A percentile compares a stretch with the other conserved stretches of the same genome.
phyloP scores from a whole-genome alignment of 208 protist genomes.

The Wallacemonas sp. region DNA sequence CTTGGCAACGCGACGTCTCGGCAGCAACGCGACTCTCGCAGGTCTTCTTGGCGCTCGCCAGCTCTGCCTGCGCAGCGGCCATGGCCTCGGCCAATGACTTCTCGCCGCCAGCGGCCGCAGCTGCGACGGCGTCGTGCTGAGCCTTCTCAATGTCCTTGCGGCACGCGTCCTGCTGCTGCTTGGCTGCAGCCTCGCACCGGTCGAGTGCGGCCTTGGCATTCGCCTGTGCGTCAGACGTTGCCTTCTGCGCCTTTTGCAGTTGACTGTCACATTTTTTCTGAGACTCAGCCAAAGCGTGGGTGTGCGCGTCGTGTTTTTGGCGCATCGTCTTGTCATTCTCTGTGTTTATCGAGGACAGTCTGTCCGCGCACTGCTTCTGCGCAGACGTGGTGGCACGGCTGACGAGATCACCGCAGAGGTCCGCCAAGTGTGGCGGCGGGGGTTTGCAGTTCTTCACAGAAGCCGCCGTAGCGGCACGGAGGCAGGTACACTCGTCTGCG shows the following conservation, averaged over 20 bases:
- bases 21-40: neutral
- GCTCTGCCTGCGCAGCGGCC: neutral
- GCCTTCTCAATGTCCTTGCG: neutral
- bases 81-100: neutral
- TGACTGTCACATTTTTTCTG: slow-evolving; percentile 13
- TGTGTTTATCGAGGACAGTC: neutral
- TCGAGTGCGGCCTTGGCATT: neutral
- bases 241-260: neutral
- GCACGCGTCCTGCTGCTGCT: slow-evolving; percentile 10
- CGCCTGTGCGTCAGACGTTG: neutral
- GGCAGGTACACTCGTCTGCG: slow-evolving; percentile 3
- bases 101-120: neutral
- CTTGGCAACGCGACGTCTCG: slow-evolving; percentile 3
- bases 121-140: neutral
- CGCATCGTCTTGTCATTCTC: neutral
- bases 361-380: slow-evolving; percentile 1
- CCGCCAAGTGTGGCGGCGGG: neutral
- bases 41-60: neutral
- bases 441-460: slow-evolving; percentile 1
- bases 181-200: neutral
- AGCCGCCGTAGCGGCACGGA: neutral
- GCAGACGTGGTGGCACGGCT: neutral
- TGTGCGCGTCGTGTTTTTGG: neutral
- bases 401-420: neutral
- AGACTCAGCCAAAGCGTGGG: slow-evolving; percentile 2